Percentiles rank a stretch among this genome's conserved stretches.
Conservation (phyloP, 768 basidiomycete species). For the Russula griseocarnosa region DNA sequence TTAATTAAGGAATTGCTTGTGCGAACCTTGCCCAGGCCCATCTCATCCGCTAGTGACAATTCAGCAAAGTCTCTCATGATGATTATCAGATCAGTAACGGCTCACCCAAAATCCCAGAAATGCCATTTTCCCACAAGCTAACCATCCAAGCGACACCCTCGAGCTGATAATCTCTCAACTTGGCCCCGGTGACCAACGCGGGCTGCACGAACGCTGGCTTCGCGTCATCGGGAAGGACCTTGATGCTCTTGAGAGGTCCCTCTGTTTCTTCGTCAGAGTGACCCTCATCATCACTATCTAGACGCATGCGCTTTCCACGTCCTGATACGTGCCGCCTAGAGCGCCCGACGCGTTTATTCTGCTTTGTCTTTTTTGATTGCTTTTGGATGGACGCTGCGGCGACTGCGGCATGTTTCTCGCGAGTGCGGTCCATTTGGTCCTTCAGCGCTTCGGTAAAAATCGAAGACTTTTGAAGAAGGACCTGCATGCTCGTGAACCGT, state of each 20-base stretch:
- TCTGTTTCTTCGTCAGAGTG: constrained; percentile 23
- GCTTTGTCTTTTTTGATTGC: constrained; percentile 26
- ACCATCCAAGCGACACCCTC: constrained; percentile 97
- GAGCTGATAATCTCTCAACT: constrained; percentile 84
- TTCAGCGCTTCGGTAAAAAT: constrained; percentile 71
- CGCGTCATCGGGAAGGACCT: constrained; percentile 11
- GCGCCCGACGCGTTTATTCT: neutral
- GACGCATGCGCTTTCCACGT: constrained; percentile 23
- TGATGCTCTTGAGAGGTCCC: constrained; percentile 30
- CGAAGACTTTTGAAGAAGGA: constrained; percentile 69
- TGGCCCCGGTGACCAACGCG: constrained; percentile 75
- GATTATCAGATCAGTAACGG: neutral
- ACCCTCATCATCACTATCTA: constrained; percentile 25
- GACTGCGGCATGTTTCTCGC: constrained; percentile 20
- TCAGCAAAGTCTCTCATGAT: constrained; percentile 22
- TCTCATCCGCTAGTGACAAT: constrained; percentile 71
- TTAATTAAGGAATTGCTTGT: neutral
- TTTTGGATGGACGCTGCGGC: constrained; percentile 19
- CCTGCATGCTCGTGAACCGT: constrained; percentile 53
- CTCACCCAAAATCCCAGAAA: constrained; percentile 73
- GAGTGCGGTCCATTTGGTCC: constrained; percentile 59
- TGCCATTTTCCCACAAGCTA: constrained; percentile 77
- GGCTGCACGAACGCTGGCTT: constrained; percentile 59
- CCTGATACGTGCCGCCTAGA: neutral
- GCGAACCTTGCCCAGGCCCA: constrained; percentile 83